These are phyloP conservation scores for Hypsizygus marmoreus DNA, from an alignment of 768 basidiomycete species.

Conservation along the genomic window DNA sequence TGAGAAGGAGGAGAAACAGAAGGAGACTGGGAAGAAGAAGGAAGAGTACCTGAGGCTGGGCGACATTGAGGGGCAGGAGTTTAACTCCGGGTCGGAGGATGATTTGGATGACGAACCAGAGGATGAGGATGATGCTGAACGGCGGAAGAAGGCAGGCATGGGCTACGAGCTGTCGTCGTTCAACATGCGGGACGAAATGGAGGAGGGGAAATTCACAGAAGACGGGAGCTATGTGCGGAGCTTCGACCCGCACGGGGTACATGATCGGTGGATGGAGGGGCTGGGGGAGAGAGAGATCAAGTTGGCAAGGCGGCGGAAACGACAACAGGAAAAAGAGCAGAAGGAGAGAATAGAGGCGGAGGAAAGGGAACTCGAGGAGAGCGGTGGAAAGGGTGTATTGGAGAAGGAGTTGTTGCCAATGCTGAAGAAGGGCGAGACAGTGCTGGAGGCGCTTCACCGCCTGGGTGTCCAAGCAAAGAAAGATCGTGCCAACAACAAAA, in stretches of 20 bases:
- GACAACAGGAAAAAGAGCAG: constrained; percentile 73
- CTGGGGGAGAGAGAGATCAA: constrained; percentile 85
- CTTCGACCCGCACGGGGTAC: constrained; percentile 87
- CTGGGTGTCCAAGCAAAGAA: constrained; percentile 72
- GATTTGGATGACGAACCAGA: constrained; percentile 53
- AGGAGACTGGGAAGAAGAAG: constrained; percentile 56
- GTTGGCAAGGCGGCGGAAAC: constrained; percentile 74
- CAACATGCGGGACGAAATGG: constrained; percentile 99
- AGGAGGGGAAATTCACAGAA: constrained; percentile 94
- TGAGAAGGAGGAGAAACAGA: constrained; percentile 57
- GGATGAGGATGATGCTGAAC: constrained; percentile 80
- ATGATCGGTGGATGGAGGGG: constrained; percentile 97
- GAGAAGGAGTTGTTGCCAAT: constrained; percentile 70
- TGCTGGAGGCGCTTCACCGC: constrained; percentile 86
- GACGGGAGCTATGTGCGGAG: constrained; percentile 88
- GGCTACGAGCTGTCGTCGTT: constrained; percentile 93
- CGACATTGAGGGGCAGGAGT: constrained; percentile 98
- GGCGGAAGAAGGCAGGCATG: constrained; percentile 83
- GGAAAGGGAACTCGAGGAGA: constrained; percentile 69
- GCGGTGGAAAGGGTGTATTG: constrained; percentile 63
- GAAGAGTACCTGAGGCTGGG: constrained; percentile 82
- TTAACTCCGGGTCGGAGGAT: constrained; percentile 52
- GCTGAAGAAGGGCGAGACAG: constrained; percentile 88
- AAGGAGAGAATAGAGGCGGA: constrained; percentile 69
- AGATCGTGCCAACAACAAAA: constrained; percentile 34